Evolutionary conservation across 352 stramenopile species (phyloP), one percentile per base, ranked within the genome.

Genomic region (Elongisporangium anandrum): DNA sequence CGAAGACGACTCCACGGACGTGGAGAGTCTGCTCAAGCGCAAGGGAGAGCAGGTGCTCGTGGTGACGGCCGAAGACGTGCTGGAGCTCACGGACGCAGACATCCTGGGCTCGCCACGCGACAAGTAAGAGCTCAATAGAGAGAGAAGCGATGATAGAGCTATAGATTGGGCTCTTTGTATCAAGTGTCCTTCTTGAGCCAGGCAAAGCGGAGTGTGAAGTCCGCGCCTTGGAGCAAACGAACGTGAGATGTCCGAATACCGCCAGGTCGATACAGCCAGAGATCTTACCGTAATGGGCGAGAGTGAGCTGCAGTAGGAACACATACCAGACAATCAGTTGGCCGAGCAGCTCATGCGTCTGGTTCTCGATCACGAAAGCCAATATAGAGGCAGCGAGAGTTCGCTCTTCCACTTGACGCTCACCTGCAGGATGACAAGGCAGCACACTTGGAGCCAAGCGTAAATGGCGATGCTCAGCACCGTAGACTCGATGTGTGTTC

Each of bases 1-100:
- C 54, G 90, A 97, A 50, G 91, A 98, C 65, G 87, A 93, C 13
- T 85, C 74, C 2, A 92, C 77, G 16, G 90, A 98, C 66, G 81
- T 98, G 20, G 85, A 97, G 68, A 92, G 73, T 55, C 68, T 97
- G 39, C 70, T 97, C 20, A 64, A 75, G 23, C 69, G 76, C 34
- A 95, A 92, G 57, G 88, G 82, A 26, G 82, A 94, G 54, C 63
- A 70, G 12, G 77, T 92, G 29, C 81, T 80, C 47, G 79, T 92
- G 59, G 77, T 91, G 16, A 94, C 81, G 17, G 68, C 61, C 52
- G 85, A 94, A 23, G 70, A 94, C 65, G 85, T 96, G 13, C 72
- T 96, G 12, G 85, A 96, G 51, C 78, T 96, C 48, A 94, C 85
- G 38, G 82, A 91, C 57, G 69, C 68, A 22, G 86, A 94, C 60